These are phyloP conservation scores for Calophaca sinica DNA, from an alignment of 306 rosid genomes.

Conservation along the genomic window DNA sequence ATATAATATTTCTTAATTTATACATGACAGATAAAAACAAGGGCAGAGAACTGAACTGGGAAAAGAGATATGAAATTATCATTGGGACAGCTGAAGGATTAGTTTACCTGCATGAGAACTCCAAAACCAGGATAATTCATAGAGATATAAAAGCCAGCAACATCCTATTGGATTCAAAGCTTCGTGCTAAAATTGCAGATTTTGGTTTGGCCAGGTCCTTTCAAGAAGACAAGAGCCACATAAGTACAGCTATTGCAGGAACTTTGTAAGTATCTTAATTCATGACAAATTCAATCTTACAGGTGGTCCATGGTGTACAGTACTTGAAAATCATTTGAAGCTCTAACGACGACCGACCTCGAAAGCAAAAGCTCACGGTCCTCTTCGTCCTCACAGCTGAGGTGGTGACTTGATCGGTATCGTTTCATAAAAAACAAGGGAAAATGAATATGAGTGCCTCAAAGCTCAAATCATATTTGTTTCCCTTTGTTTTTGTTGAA, in stretches of 20 bases:
- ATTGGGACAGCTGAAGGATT: conserved; percentile 85
- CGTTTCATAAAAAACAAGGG: too few species aligned
- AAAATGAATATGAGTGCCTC: too few species aligned
- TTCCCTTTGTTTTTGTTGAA: too few species aligned
- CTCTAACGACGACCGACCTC: too few species aligned
- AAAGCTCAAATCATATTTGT: too few species aligned
- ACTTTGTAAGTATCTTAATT: conserved; percentile 63
- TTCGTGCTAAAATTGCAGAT: conserved; percentile 92
- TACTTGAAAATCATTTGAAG: too few species aligned
- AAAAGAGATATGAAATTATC: conserved; percentile 74
- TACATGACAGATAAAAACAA: conserved; percentile 60
- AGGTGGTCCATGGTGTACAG: too few species aligned
- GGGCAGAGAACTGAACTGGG: conserved; percentile 80
- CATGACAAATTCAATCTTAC: too few species aligned
- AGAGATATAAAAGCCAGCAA: conserved; percentile 96
- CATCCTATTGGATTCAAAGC: conserved; percentile 77
- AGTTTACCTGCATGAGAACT: conserved; percentile 81
- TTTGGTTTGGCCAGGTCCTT: conserved; percentile 95
- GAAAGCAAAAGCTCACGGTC: too few species aligned
- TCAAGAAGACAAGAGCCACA: conserved; percentile 87
- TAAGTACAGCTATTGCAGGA: conserved; percentile 96
- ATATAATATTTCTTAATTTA: conserved; percentile 29
- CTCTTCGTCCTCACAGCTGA: too few species aligned
- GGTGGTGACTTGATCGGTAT: too few species aligned
- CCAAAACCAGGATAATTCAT: conserved; percentile 74